phyloP scores from a whole-genome alignment of 2,329 filamentous ascomycete species.

The Fusarium sp. region DNA sequence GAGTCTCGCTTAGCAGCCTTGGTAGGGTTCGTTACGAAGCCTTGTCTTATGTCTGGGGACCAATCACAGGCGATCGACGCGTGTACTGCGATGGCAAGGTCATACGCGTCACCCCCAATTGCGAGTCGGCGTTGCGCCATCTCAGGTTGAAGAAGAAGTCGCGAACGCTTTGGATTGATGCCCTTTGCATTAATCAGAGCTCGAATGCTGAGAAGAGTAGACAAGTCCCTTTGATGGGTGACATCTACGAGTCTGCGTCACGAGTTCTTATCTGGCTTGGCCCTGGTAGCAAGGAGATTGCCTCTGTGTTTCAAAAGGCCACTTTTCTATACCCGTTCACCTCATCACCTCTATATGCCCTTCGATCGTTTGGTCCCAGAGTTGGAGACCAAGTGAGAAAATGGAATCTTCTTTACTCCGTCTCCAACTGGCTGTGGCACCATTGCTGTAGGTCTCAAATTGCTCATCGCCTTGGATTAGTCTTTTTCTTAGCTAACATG shows the following conservation, averaged over 20 bases:
- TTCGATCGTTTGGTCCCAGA: constrained; percentile 20
- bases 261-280: constrained; percentile 41
- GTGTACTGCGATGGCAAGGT: constrained; percentile 25
- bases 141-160: constrained; percentile 8
- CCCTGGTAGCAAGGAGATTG: constrained; percentile 15
- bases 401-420: constrained; percentile 22
- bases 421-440: constrained; percentile 26
- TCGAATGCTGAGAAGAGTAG: constrained; percentile 32
- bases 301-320: constrained; percentile 11
- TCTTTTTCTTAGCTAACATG: not conserved
- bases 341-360: constrained; percentile 17
- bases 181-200: constrained; percentile 38
- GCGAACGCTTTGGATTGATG: constrained; percentile 40
- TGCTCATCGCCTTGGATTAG: too few relatives aligned
- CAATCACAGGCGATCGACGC: constrained; percentile 11
- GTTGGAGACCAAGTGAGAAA: constrained; percentile 27
- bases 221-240: constrained; percentile 36
- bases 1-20: constrained; percentile 11
- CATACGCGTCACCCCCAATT: constrained; percentile 24
- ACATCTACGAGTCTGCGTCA: constrained; percentile 38
- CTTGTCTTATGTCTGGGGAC: constrained; percentile 37
- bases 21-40: constrained; percentile 22
- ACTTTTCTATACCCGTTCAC: constrained; percentile 49
- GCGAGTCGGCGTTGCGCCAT: constrained; percentile 26
- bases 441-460: not conserved